Base-by-base conservation (phyloP, 805 yeast species). In the Metschnikowia similis region DNA sequence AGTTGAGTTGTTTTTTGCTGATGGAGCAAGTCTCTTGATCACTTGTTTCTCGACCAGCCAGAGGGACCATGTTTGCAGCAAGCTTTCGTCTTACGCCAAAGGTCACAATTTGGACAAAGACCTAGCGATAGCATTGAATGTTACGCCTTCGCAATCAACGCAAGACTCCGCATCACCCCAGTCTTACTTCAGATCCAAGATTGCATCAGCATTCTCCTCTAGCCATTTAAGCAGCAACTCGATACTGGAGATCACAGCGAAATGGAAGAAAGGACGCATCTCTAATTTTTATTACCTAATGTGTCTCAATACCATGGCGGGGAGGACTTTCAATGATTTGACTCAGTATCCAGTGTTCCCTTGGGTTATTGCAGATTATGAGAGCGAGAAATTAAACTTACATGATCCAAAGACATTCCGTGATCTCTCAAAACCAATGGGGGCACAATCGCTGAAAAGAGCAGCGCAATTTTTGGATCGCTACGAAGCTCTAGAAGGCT, bases 291-390 rank as follows among this genome's bases (percentile, higher is more conserved):
- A 84, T 60, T 89, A 89, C 59, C 68, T 89, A 58, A 85, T 89
- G 81, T 76, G 87, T 14, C 70, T 89, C 27, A 89, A 89, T 60
- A 88, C 94, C 0, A 65, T 89, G 49, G 95, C 96, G 0, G 97
- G 97, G 0, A 70, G 97, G 55, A 88, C 96, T 0, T 88, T 85
- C 66, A 90, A 89, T 65, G 96, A 89, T 62, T 65, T 89, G 47
- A 89, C 96, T 0, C 97, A 89, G 55, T 89, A 89, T 60, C 96
- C 96, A 0, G 85, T 90, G 0, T 90, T 89, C 57, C 97, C 97
- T 0, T 89, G 96, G 95, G 89, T 89, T 0, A 77, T 89, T 52
- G 84, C 94, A 0, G 96, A 89, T 62, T 89, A 89, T 61, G 75
- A 80, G 1, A 86, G 94, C 58, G 82, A 81, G 2, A 77, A 69